Base-by-base conservation (phyloP, 2,329 filamentous ascomycete species). In the Fusarium udum region DNA sequence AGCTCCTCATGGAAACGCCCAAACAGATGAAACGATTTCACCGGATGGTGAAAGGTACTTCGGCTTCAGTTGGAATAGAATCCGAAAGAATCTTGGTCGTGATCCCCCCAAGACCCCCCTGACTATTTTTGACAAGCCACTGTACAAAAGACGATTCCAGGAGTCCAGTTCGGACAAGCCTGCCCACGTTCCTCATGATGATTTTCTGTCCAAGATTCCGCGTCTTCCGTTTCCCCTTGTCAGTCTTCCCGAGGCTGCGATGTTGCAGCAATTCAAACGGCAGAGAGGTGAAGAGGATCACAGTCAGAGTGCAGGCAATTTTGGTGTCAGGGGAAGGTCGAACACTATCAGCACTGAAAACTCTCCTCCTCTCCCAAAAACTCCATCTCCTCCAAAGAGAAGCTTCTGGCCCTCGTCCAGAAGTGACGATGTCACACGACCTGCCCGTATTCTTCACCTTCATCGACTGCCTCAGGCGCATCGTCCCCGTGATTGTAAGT, bases 221-320 rank as follows among this genome's bases (percentile, higher is more conserved):
- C 78, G 74, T 5, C 75, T 83, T 4, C 81, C 78, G 3, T 83
- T 84, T 40, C 78, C 79, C 15, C 76, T 84, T 18, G 80, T 84
- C 52, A 82, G 82, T 59, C 73, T 84, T 22, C 78, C 79, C 2
- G 82, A 83, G 40, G 82, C 82, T 20, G 81, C 82, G 5, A 77
- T 77, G 67, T 34, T 80, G 24, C 82, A 83, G 51, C 76, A 77
- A 13, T 74, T 78, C 31, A 79, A 81, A 26, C 68, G 80, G 45
- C 76, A 80, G 24, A 67, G 80, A 20, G 82, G 82, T 12, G 80
- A 83, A 52, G 82, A 83, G 60, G 82, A 83, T 40, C 81, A 83
- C 52, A 83, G 80, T 2, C 78, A 82, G 39, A 64, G 72, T 7
- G 76, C 72, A 6, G 65, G 69, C 3, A 78, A 76, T 0, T 82